These are phyloP conservation scores for Metschnikowia similis DNA, from an alignment of 805 yeast species.

Conservation along the genomic window DNA sequence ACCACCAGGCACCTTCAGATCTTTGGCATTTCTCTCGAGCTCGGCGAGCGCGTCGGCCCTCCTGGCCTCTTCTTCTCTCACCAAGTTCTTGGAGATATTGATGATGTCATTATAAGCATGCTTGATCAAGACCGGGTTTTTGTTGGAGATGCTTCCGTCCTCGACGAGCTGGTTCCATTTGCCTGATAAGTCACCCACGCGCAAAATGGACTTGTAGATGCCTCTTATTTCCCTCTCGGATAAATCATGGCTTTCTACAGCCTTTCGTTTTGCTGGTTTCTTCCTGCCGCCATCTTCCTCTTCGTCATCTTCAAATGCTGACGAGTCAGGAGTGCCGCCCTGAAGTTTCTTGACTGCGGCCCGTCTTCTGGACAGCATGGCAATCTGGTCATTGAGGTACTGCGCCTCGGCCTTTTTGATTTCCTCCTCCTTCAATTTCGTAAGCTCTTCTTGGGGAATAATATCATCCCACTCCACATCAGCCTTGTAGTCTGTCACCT, in stretches of 20 bases:
- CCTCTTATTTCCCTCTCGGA: constrained; percentile 86
- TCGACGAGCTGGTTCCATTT: constrained; percentile 83
- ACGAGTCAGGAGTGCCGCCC: constrained; percentile 27
- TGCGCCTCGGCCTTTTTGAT: constrained; percentile 81
- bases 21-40: constrained; percentile 56
- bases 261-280: constrained; percentile 28
- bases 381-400: constrained; percentile 83
- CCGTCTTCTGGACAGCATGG: constrained; percentile 77
- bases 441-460: constrained; percentile 90
- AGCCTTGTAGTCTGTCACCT: constrained; percentile 97
- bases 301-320: constrained; percentile 41
- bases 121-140: constrained; percentile 73
- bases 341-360: constrained; percentile 62
- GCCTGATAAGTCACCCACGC: constrained; percentile 72
- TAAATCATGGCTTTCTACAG: constrained; percentile 44
- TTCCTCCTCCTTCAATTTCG: constrained; percentile 87
- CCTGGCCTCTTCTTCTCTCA: constrained; percentile 61
- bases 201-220: constrained; percentile 74
- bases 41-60: constrained; percentile 52
- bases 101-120: constrained; percentile 72
- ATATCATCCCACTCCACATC: constrained; percentile 99
- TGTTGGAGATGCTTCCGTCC: constrained; percentile 84
- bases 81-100: constrained; percentile 54
- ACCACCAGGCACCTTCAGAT: constrained; percentile 41
- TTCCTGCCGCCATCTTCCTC: constrained; percentile 26